A percentile compares a stretch with the other conserved stretches of the same genome.
These are phyloP conservation scores for Pyrenophora teres DNA, from an alignment of 2,329 filamentous ascomycete species.

Conservation along the genomic window DNA sequence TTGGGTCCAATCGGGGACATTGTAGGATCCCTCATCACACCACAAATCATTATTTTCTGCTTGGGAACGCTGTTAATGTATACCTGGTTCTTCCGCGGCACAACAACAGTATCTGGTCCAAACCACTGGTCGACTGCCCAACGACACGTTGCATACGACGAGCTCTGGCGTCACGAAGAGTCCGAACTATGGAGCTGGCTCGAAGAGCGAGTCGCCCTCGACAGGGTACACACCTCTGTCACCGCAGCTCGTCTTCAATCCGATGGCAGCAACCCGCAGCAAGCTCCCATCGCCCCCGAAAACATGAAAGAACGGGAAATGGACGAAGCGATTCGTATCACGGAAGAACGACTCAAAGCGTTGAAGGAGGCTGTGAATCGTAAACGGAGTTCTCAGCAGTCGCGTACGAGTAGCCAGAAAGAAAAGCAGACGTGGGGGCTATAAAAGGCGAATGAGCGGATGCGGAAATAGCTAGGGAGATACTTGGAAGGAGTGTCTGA, in stretches of 20 bases:
- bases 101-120: conserved; percentile 35
- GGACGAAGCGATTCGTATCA: conserved; percentile 79
- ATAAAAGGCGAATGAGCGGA: neutral
- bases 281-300: conserved; percentile 54
- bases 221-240: conserved; percentile 50
- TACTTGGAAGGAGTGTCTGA: neutral
- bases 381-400: conserved; percentile 25
- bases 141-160: conserved; percentile 82
- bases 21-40: conserved; percentile 71
- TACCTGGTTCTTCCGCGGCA: conserved; percentile 43
- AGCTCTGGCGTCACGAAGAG: conserved; percentile 89
- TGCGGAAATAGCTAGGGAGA: neutral
- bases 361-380: conserved; percentile 70
- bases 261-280: conserved; percentile 47
- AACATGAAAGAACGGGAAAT: conserved; percentile 76
- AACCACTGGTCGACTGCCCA: conserved; percentile 58
- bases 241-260: conserved; percentile 28
- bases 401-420: conserved; percentile 25
- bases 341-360: conserved; percentile 79
- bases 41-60: conserved; percentile 77
- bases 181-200: conserved; percentile 92
- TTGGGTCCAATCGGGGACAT: conserved; percentile 73
- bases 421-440: conserved; percentile 20
- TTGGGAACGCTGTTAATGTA: conserved; percentile 61
- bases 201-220: conserved; percentile 80